phyloP scores from a whole-genome alignment of 2,329 filamentous ascomycete genomes.

The Fusarium veterinarium region DNA sequence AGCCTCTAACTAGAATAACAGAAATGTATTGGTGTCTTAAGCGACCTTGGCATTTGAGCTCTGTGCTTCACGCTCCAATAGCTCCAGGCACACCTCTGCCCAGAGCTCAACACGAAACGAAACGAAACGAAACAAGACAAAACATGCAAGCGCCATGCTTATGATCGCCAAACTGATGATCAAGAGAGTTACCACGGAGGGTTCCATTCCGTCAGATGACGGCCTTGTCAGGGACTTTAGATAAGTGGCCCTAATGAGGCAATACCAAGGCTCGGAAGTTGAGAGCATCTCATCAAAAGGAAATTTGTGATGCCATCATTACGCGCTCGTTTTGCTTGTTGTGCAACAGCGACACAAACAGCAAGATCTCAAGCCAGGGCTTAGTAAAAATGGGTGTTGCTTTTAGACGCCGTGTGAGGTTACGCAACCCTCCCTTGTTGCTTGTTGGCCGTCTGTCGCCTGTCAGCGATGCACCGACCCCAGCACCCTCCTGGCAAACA shows the following conservation, averaged over 20 bases:
- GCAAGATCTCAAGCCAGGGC: slow-evolving; percentile 1
- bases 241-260: background rate
- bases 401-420: slow-evolving; percentile 31
- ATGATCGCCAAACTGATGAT: background rate
- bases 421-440: slow-evolving; percentile 8
- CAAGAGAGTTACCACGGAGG: background rate
- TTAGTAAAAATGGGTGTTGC: slow-evolving; percentile 7
- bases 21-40: slow-evolving; percentile 31
- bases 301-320: slow-evolving; percentile 30
- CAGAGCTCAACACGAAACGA: slow-evolving; percentile 32
- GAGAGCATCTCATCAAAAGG: background rate
- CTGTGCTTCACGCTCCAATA: slow-evolving; percentile 24
- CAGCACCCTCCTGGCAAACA: slow-evolving; percentile 18
- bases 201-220: background rate
- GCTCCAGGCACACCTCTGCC: background rate
- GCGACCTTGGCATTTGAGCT: slow-evolving; percentile 34
- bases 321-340: slow-evolving; percentile 12
- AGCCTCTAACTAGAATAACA: background rate
- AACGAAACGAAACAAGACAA: slow-evolving; percentile 29
- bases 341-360: slow-evolving; percentile 12
- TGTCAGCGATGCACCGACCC: slow-evolving; percentile 27
- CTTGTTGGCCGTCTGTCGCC: slow-evolving; percentile 2
- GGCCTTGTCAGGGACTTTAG: background rate
- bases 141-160: slow-evolving; percentile 11
- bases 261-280: slow-evolving; percentile 12